A percentile compares a stretch with the other conserved stretches of the same genome.
phyloP scores from a whole-genome alignment of 1,284 basidiomycete species.

The Bjerkandera adusta region DNA sequence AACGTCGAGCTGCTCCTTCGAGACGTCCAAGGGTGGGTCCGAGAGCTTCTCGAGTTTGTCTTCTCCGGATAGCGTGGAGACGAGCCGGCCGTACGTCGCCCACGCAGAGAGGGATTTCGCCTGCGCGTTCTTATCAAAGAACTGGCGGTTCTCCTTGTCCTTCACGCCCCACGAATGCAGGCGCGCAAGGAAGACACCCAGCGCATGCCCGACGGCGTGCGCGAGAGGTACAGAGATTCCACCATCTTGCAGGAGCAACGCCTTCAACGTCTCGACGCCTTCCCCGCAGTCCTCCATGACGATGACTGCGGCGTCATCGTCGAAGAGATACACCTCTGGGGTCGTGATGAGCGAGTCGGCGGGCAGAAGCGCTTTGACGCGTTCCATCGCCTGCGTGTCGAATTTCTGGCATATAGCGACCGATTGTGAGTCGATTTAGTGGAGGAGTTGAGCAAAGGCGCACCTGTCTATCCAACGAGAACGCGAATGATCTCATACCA shows the following conservation, averaged over 20 bases:
- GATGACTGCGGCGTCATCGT: constrained; percentile 44
- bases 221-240: constrained; percentile 33
- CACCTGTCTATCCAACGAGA: constrained; percentile 55
- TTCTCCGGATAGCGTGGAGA: constrained; percentile 39
- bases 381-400: constrained; percentile 49
- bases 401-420: constrained; percentile 15
- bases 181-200: constrained; percentile 49
- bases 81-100: constrained; percentile 47
- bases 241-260: constrained; percentile 39
- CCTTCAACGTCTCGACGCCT: constrained; percentile 42
- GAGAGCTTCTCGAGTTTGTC: constrained; percentile 32
- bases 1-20: constrained; percentile 34
- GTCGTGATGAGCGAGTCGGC: constrained; percentile 39
- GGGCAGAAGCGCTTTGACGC: constrained; percentile 34
- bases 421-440: background rate
- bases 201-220: constrained; percentile 42
- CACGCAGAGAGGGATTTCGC: constrained; percentile 42
- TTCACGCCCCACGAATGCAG: constrained; percentile 44
- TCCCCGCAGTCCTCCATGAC: constrained; percentile 62
- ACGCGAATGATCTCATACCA: constrained; percentile 24
- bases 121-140: constrained; percentile 39
- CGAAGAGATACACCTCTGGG: constrained; percentile 48
- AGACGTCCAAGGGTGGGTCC: constrained; percentile 40
- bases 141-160: constrained; percentile 29
- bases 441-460: constrained; percentile 6